A percentile compares a stretch with the other conserved stretches of the same genome.
phyloP scores from a whole-genome alignment of 306 rosid genomes.

The Astragalus membranaceus region DNA sequence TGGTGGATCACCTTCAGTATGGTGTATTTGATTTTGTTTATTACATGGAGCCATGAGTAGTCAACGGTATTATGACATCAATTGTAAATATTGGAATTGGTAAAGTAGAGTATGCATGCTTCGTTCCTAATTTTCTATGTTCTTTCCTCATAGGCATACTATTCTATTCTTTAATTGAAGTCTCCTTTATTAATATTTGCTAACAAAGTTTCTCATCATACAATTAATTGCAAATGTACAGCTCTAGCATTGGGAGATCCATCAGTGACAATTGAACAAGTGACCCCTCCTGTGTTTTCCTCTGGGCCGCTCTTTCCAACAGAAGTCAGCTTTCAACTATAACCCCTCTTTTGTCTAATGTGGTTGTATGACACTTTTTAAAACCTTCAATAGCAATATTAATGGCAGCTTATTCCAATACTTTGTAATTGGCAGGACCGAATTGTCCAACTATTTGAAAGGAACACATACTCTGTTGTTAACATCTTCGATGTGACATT shows the following conservation, averaged over 20 bases:
- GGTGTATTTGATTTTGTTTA: not conserved
- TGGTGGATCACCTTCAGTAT: not conserved
- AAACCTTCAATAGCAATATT: not conserved
- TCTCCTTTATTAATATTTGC: not conserved
- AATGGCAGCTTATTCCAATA: not conserved
- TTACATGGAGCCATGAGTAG: not conserved
- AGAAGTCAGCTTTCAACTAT: slow-evolving; percentile 46
- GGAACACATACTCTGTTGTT: slow-evolving; percentile 84
- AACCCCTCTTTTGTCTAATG: slow-evolving; percentile 1
- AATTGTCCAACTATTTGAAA: slow-evolving; percentile 77
- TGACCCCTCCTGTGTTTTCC: slow-evolving; percentile 63
- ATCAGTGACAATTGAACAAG: slow-evolving; percentile 69
- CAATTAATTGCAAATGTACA: slow-evolving; percentile 33
- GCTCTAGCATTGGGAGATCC: slow-evolving; percentile 92
- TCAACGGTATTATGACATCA: slow-evolving; percentile 3
- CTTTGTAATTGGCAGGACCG: slow-evolving; percentile 57
- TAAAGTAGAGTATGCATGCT: not conserved
- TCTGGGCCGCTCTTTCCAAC: slow-evolving; percentile 79
- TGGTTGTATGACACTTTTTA: not conserved
- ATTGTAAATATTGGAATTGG: not conserved
- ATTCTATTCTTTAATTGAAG: not conserved
- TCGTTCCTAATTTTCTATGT: not conserved
- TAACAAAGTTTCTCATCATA: slow-evolving; percentile 19
- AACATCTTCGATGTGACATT: slow-evolving; percentile 89
- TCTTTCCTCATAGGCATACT: not conserved